phyloP scores from a whole-genome alignment of 352 stramenopile species.

The Globisporangium emineosum region DNA sequence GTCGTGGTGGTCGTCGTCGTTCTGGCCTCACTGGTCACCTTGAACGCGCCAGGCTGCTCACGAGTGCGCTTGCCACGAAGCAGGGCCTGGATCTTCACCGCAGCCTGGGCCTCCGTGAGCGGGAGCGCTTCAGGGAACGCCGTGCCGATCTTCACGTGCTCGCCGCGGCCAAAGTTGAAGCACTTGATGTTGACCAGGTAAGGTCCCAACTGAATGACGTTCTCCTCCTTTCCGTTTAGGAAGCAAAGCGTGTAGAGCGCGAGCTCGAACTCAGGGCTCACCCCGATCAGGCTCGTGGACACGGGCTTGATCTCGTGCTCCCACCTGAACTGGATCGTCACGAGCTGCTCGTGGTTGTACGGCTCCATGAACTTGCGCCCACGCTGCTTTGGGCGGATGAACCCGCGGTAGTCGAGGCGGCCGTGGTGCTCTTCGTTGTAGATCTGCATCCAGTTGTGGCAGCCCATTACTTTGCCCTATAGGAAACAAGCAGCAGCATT shows the following conservation, averaged over 20 bases:
- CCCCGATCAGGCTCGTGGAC: slow-evolving; percentile 92
- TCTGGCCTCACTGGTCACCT: not conserved
- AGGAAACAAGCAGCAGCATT: not conserved
- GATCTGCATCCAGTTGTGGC: slow-evolving; percentile 98
- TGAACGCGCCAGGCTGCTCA: slow-evolving; percentile 19
- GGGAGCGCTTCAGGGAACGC: slow-evolving; percentile 77
- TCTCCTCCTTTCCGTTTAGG: slow-evolving; percentile 86
- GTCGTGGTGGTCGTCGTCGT: slow-evolving; percentile 11
- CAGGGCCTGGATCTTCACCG: slow-evolving; percentile 71
- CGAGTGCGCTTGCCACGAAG: slow-evolving; percentile 46
- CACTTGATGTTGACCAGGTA: slow-evolving; percentile 91
- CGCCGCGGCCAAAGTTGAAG: slow-evolving; percentile 73
- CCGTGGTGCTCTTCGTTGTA: slow-evolving; percentile 94
- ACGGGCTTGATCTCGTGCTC: slow-evolving; percentile 87
- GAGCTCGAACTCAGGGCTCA: slow-evolving; percentile 96
- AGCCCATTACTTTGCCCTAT: slow-evolving; percentile 86
- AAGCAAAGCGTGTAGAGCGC: slow-evolving; percentile 96
- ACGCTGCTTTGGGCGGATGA: slow-evolving; percentile 88
- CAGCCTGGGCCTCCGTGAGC: slow-evolving; percentile 66
- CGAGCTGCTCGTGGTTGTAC: slow-evolving; percentile 88
- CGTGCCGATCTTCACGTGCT: slow-evolving; percentile 76
- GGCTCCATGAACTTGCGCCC: slow-evolving; percentile 64
- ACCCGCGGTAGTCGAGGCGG: slow-evolving; percentile 92
- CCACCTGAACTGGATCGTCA: slow-evolving; percentile 95
- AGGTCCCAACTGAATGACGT: slow-evolving; percentile 80